Evolutionary conservation across 805 yeast genomes (phyloP), one percentile per base, ranked within the genome.

Genomic region (Ogataea parapolymorpha): DNA sequence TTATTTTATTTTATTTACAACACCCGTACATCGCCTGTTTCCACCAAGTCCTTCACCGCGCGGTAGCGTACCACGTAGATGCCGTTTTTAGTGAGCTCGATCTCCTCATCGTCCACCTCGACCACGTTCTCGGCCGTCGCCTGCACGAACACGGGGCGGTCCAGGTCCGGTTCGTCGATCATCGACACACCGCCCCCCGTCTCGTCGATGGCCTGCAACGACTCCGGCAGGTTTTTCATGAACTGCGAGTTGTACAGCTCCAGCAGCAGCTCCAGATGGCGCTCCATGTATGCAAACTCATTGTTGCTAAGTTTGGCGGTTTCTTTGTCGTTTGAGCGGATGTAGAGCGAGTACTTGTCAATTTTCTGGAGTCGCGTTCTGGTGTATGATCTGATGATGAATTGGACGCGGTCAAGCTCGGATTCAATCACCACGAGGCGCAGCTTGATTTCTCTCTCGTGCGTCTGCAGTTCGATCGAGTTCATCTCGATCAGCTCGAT

Each of bases 351-450:
- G 61, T 66, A 81, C 47, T 71, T 73, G 64, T 89, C 96, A 35
- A 93, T 76, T 62, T 85, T 90, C 45, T 68, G 65, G 41, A 89
- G 61, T 43, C 99, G 70, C 6, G 91, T 75, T 46, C 99, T 72
- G 25, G 90, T 67, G 59, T 88, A 91, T 11, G 87, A 74, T 37
- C 97, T 66, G n/a, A 90, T 70, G 26, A 91, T 62, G 58, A 82
- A 93, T 53, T 82, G 87, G 23, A 88, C 76, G 42, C 99, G 68
- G 54, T 93, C 98, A 17, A 93, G 72, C 52, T 93, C 98, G 11
- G 95, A 83, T 57, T 93, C 99, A 51, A 91, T 81, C 17, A 95
- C 77, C 67, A 93, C 77, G 33, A 90, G 68, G 43, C 85, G 82
- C 43, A 91, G 63, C 56, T 90, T 90, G 62, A 81, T 80, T 46